phyloP scores from a whole-genome alignment of 805 yeast species.

The Zygosaccharomyces bisporus region DNA sequence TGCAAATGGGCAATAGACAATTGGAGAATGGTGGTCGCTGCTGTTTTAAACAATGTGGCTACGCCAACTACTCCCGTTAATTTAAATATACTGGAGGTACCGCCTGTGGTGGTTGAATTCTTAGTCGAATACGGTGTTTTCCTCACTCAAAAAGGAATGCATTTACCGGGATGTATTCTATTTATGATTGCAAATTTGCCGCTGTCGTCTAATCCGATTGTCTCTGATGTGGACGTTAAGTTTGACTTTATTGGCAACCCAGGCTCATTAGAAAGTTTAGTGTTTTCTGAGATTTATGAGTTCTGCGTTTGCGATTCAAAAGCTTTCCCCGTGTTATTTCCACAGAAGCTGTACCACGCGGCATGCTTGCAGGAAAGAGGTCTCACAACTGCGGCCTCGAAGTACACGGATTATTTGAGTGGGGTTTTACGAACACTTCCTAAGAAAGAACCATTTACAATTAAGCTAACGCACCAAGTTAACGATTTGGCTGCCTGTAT shows the following conservation, averaged over 20 bases:
- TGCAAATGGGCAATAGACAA: conserved; percentile 48
- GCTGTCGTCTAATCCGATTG: conserved; percentile 34
- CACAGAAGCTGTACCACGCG: conserved; percentile 65
- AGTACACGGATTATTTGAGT: conserved; percentile 53
- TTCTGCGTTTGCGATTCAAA: conserved; percentile 40
- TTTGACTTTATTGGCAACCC: conserved; percentile 43
- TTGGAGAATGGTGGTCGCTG: conserved; percentile 48
- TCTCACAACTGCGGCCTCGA: conserved; percentile 52
- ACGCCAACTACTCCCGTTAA: conserved; percentile 9
- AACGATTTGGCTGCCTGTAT: conserved; percentile 45
- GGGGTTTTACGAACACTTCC: conserved; percentile 39
- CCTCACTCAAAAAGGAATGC: conserved; percentile 35
- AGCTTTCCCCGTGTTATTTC: conserved; percentile 50
- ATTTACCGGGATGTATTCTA: conserved; percentile 43
- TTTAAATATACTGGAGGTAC: conserved; percentile 16
- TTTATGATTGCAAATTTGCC: conserved; percentile 48
- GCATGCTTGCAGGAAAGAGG: conserved; percentile 67
- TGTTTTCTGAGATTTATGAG: conserved; percentile 71
- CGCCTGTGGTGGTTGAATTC: conserved; percentile 38
- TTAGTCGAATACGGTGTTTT: conserved; percentile 50
- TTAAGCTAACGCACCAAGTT: conserved; percentile 35
- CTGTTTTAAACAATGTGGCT: conserved; percentile 37
- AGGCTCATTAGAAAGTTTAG: conserved; percentile 41
- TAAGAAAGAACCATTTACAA: conserved; percentile 36
- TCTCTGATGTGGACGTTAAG: conserved; percentile 32